These are phyloP conservation scores for Gliomastix tumulicola DNA, from an alignment of 2,329 filamentous ascomycete species.

Conservation along the genomic window DNA sequence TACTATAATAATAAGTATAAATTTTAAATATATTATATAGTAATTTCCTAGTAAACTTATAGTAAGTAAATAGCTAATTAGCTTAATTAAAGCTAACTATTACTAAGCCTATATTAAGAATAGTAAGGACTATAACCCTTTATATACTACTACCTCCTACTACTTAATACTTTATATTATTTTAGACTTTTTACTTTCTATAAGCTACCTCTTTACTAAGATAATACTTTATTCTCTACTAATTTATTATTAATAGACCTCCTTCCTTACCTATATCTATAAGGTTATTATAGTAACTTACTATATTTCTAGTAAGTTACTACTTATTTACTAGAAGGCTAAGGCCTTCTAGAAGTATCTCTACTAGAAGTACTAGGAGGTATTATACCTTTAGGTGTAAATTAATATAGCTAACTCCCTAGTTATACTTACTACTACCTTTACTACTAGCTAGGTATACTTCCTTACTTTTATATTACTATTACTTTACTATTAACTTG, in stretches of 20 bases:
- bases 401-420: neutral
- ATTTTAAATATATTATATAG: neutral
- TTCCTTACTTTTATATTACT: neutral
- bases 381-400: neutral
- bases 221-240: too few relatives aligned
- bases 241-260: too few relatives aligned
- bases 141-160: too few relatives aligned
- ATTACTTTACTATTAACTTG: neutral
- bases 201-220: too few relatives aligned
- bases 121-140: too few relatives aligned
- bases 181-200: too few relatives aligned
- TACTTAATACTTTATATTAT: too few relatives aligned
- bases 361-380: neutral
- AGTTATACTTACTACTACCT: neutral
- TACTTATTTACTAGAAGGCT: neutral
- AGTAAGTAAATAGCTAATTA: slow-evolving; percentile 1
- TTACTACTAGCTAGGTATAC: neutral
- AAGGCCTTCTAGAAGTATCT: neutral
- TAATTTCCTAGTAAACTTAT: neutral
- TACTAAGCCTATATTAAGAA: too few relatives aligned
- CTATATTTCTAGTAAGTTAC: neutral
- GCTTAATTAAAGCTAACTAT: too few relatives aligned
- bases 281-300: too few relatives aligned
- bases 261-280: too few relatives aligned
- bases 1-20: slow-evolving; percentile 1